phyloP scores from a whole-genome alignment of 2,329 filamentous ascomycete genomes.

The Teratosphaeria pseudoeucalypti region DNA sequence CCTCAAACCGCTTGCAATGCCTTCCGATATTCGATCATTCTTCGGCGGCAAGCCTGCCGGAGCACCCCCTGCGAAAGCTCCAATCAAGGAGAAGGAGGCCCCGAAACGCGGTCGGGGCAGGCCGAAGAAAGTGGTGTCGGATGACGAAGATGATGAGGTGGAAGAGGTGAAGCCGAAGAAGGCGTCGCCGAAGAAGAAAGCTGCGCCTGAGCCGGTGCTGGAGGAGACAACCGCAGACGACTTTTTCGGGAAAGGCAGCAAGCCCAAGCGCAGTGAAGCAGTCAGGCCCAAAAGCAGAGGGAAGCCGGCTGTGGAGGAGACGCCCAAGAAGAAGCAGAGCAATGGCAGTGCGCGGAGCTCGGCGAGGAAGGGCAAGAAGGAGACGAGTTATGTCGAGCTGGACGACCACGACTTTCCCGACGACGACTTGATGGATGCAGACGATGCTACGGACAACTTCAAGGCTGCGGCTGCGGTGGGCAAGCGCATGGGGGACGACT shows the following conservation, averaged over 20 bases:
- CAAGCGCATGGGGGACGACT: slow-evolving; percentile 52
- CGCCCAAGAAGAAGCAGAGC: slow-evolving; percentile 29
- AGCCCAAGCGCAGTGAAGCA: slow-evolving; percentile 40
- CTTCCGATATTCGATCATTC: slow-evolving; percentile 76
- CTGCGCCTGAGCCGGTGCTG: slow-evolving; percentile 12
- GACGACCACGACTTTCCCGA: slow-evolving; percentile 27
- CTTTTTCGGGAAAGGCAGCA: slow-evolving; percentile 49
- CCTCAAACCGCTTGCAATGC: slow-evolving; percentile 45
- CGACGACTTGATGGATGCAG: slow-evolving; percentile 28
- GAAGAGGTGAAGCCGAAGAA: slow-evolving; percentile 37
- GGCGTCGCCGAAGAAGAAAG: slow-evolving; percentile 47
- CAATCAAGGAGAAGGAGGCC: slow-evolving; percentile 22
- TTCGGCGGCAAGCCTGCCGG: slow-evolving; percentile 65
- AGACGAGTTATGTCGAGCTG: slow-evolving; percentile 28
- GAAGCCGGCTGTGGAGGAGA: slow-evolving; percentile 23
- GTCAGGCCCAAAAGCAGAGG: slow-evolving; percentile 15
- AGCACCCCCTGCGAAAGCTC: slow-evolving; percentile 20
- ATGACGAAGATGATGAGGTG: slow-evolving; percentile 50
- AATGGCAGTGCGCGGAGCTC: slow-evolving; percentile 25
- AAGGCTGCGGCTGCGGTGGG: slow-evolving; percentile 58
- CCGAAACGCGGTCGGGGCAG: slow-evolving; percentile 39
- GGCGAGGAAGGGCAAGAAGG: slow-evolving; percentile 31
- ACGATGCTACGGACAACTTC: slow-evolving; percentile 67
- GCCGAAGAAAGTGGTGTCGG: slow-evolving; percentile 61
- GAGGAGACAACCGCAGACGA: slow-evolving; percentile 52